A percentile compares a stretch with the other conserved stretches of the same genome.
These are phyloP conservation scores for Fraxinus sp. DNA, from an alignment of 305 asterid species.

Conservation along the genomic window DNA sequence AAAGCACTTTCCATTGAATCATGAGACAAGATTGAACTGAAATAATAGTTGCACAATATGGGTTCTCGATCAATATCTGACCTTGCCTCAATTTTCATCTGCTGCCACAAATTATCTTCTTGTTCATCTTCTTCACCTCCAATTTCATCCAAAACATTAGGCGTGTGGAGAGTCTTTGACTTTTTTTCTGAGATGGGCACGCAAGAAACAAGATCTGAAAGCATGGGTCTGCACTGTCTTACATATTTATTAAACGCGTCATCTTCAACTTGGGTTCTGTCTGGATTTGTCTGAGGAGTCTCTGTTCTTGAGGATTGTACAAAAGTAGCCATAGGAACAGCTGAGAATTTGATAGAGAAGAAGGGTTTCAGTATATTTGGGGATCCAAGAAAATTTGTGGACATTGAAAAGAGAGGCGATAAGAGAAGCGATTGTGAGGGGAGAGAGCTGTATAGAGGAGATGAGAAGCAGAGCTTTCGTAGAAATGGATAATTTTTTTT, in stretches of 20 bases:
- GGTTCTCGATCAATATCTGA: constrained; percentile 64
- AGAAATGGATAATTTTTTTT: neutral
- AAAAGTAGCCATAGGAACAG: constrained; percentile 61
- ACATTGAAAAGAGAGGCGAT: constrained; percentile 39
- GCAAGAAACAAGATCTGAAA: constrained; percentile 39
- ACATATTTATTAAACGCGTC: constrained; percentile 28
- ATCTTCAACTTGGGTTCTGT: constrained; percentile 34
- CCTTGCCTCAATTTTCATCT: constrained; percentile 65
- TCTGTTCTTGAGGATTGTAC: constrained; percentile 51
- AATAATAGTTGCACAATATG: constrained; percentile 54
- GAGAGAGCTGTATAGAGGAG: constrained; percentile 29
- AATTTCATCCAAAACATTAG: neutral
- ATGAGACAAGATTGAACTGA: constrained; percentile 51
- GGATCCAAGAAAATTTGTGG: constrained; percentile 38
- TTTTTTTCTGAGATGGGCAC: constrained; percentile 31
- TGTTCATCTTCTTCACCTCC: constrained; percentile 2
- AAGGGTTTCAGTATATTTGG: constrained; percentile 18
- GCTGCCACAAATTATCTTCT: constrained; percentile 49
- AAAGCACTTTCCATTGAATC: constrained; percentile 63
- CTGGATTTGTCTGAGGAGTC: constrained; percentile 29
- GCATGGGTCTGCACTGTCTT: constrained; percentile 43
- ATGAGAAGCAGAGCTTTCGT: constrained; percentile 27
- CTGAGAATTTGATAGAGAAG: constrained; percentile 10
- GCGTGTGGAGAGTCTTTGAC: neutral
- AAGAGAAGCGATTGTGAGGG: constrained; percentile 27